phyloP scores from a whole-genome alignment of 805 yeast genomes.

The Cyberlindnera maritima region DNA sequence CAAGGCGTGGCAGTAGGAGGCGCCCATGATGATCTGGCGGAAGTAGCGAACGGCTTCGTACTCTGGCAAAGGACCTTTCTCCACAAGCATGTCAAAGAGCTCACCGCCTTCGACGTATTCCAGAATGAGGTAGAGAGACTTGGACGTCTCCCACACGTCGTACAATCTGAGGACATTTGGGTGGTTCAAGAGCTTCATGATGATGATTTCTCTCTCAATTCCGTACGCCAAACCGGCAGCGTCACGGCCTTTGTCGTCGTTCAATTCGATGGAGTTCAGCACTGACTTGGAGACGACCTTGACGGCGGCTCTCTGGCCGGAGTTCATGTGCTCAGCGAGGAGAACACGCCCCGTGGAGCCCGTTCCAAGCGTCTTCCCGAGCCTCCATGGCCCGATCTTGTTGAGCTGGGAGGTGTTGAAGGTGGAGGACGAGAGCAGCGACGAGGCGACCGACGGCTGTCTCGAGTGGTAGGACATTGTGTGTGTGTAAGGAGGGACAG shows the following conservation, averaged over 20 bases:
- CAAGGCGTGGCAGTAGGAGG: conserved; percentile 76
- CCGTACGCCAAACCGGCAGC: conserved; percentile 85
- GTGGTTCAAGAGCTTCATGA: conserved; percentile 93
- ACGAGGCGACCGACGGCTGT: conserved; percentile 59
- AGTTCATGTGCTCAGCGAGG: conserved; percentile 62
- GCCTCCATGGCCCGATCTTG: conserved; percentile 77
- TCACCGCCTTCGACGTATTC: conserved; percentile 92
- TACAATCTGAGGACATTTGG: conserved; percentile 90
- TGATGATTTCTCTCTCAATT: conserved; percentile 94
- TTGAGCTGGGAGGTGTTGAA: conserved; percentile 38
- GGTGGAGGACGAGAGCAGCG: conserved; percentile 45
- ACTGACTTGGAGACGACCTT: conserved; percentile 74
- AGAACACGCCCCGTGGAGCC: conserved; percentile 84
- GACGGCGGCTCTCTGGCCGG: conserved; percentile 79
- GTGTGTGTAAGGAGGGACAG: conserved; percentile 8
- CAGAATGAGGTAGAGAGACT: conserved; percentile 74
- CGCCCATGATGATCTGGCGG: conserved; percentile 74
- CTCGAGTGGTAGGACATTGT: conserved; percentile 40
- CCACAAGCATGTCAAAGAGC: conserved; percentile 68
- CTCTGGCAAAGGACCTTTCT: conserved; percentile 67
- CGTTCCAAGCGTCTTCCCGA: conserved; percentile 75
- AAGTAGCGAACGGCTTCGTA: conserved; percentile 74
- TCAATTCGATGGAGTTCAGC: conserved; percentile 32
- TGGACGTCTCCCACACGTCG: conserved; percentile 97
- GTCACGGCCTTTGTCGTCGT: conserved; percentile 37